These are phyloP conservation scores for Dendrobium catenatum DNA, from an alignment of 106 monocot genomes.

Conservation along the genomic window DNA sequence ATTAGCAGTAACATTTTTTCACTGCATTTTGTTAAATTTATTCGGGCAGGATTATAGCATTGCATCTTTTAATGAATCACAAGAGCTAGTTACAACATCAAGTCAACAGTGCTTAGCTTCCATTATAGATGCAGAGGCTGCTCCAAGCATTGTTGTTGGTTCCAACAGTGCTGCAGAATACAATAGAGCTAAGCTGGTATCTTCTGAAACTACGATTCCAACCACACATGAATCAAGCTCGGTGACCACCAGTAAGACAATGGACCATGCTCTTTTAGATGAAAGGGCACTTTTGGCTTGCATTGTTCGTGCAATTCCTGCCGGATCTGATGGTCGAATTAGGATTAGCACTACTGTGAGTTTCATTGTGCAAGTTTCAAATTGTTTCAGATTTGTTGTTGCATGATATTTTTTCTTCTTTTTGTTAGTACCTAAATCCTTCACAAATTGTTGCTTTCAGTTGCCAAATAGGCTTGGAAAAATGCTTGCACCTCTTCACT, in stretches of 20 bases:
- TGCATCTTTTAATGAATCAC: constrained; percentile 13
- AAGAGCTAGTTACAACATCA: constrained; percentile 13
- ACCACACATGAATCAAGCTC: constrained; percentile 1
- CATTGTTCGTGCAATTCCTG: constrained; percentile 92
- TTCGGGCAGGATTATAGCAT: too few species aligned
- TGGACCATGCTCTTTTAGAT: constrained; percentile 50
- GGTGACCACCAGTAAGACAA: constrained; percentile 17
- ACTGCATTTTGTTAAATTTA: too few species aligned
- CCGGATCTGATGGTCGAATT: constrained; percentile 57
- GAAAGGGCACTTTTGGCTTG: constrained; percentile 87
- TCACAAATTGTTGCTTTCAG: constrained; percentile 26
- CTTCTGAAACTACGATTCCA: constrained; percentile 3
- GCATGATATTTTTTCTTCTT: not conserved
- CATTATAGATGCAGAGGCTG: constrained; percentile 3
- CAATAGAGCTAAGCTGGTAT: constrained; percentile 6
- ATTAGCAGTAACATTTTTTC: constrained; percentile 6
- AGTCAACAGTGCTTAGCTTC: constrained; percentile 22
- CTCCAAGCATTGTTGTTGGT: constrained; percentile 16
- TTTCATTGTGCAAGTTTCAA: not conserved
- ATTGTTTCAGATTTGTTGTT: not conserved
- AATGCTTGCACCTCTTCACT: constrained; percentile 92
- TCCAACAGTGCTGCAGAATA: constrained; percentile 25
- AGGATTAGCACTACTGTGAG: constrained; percentile 84
- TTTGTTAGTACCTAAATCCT: too few species aligned
- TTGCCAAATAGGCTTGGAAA: constrained; percentile 84